Percentiles rank a stretch among this genome's conserved stretches.
phyloP scores from a whole-genome alignment of 208 protist genomes.

The Wallacemonas sp. region DNA sequence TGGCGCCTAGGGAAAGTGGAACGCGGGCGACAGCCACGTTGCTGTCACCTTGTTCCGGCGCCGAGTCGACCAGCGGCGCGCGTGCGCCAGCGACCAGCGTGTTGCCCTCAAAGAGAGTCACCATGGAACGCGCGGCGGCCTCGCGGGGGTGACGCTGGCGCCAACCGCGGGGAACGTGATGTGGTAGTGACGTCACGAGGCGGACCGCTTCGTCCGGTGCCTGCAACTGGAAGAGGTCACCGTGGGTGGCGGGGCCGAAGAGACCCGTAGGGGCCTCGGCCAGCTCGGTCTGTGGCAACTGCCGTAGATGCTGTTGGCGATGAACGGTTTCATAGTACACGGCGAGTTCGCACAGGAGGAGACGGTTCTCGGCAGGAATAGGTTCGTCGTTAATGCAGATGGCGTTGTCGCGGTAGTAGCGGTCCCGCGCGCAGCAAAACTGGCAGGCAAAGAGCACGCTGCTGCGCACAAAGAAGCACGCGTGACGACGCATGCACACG shows the following conservation, averaged over 20 bases:
- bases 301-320: constrained; percentile 38
- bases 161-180: not conserved
- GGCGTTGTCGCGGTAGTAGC: constrained; percentile 77
- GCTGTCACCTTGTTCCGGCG: not conserved
- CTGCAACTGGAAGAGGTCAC: constrained; percentile 29
- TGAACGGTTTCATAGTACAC: constrained; percentile 32
- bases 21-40: constrained; percentile 13
- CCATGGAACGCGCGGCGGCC: constrained; percentile 28
- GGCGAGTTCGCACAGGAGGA: constrained; percentile 50
- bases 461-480: constrained; percentile 59
- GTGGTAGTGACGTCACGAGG: not conserved
- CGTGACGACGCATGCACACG: constrained; percentile 52
- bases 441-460: constrained; percentile 75
- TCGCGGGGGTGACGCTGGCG: not conserved
- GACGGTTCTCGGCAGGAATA: constrained; percentile 39
- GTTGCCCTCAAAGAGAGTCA: constrained; percentile 33
- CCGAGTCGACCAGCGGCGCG: not conserved
- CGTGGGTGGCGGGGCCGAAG: constrained; percentile 21
- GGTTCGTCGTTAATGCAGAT: constrained; percentile 85
- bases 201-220: not conserved
- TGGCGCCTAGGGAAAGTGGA: not conserved
- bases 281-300: constrained; percentile 37
- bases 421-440: constrained; percentile 76
- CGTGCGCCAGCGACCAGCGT: not conserved
- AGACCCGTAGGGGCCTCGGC: constrained; percentile 23